A percentile compares a stretch with the other conserved stretches of the same genome.
Conservation (phyloP, 805 yeast species). For the Candida boleticola region DNA sequence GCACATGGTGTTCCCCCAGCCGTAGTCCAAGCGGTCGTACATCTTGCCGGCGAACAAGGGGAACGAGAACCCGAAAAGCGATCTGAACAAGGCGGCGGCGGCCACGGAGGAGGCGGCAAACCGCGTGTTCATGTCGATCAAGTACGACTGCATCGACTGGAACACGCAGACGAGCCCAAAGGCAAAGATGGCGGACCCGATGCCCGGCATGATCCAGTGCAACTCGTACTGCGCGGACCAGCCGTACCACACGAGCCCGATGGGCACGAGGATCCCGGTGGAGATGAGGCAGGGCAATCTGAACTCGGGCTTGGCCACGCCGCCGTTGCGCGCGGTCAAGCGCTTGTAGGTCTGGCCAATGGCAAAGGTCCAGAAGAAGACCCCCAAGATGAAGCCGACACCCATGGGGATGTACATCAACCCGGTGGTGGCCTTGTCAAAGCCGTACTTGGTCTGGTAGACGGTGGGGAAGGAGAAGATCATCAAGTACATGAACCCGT, state of each 20-base stretch:
- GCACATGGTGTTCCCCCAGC: slow-evolving; percentile 42
- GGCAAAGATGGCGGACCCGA: slow-evolving; percentile 37
- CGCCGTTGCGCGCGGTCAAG: slow-evolving; percentile 26
- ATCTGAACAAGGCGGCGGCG: slow-evolving; percentile 41
- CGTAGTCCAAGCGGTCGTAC: slow-evolving; percentile 33
- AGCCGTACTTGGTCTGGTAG: slow-evolving; percentile 29
- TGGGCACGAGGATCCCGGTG: slow-evolving; percentile 31
- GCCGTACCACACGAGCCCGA: slow-evolving; percentile 39
- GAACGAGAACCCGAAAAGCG: slow-evolving; percentile 36
- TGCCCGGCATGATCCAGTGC: slow-evolving; percentile 38
- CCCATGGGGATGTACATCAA: slow-evolving; percentile 42
- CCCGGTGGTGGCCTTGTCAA: slow-evolving; percentile 28
- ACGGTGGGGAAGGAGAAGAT: slow-evolving; percentile 37
- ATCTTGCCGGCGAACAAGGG: slow-evolving; percentile 37
- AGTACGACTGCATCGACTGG: slow-evolving; percentile 35
- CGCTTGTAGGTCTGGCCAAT: slow-evolving; percentile 24
- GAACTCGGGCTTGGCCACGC: slow-evolving; percentile 36
- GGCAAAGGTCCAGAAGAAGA: slow-evolving; percentile 26
- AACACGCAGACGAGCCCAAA: slow-evolving; percentile 37
- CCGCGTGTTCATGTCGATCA: slow-evolving; percentile 38
- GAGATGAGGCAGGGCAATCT: slow-evolving; percentile 36
- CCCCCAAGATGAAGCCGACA: slow-evolving; percentile 32
- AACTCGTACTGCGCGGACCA: slow-evolving; percentile 36
- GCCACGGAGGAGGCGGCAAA: slow-evolving; percentile 40
- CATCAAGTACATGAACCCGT: slow-evolving; percentile 43